phyloP scores from a whole-genome alignment of 1,284 basidiomycete genomes.

The Nidula niveotomentosa region DNA sequence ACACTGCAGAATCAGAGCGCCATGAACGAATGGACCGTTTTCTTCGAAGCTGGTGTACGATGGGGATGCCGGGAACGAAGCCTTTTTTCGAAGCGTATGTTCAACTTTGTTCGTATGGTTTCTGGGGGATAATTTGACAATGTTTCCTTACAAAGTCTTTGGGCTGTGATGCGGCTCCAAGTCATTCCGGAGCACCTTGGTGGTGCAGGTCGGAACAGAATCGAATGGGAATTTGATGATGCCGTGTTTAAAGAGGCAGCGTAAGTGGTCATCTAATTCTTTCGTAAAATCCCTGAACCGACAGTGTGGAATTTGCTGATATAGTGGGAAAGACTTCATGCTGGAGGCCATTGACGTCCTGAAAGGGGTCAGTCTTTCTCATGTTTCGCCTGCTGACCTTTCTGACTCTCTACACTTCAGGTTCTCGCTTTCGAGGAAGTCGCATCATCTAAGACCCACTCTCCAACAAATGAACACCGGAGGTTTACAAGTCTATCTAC shows the following conservation, averaged over 20 bases:
- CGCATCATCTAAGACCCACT: constrained; percentile 40
- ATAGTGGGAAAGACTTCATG: constrained; percentile 83
- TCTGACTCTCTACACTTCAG: constrained; percentile 27
- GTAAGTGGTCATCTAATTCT: constrained; percentile 43
- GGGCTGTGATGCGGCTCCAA: constrained; percentile 74
- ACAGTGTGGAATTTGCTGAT: constrained; percentile 6
- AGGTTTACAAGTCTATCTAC: constrained; percentile 36
- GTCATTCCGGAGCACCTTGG: constrained; percentile 70
- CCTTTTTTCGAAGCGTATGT: constrained; percentile 72
- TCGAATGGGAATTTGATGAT: constrained; percentile 82
- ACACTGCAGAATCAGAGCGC: constrained; percentile 44
- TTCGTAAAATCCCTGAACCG: background rate
- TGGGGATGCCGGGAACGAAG: constrained; percentile 78
- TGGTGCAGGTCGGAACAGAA: constrained; percentile 63
- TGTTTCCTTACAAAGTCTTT: constrained; percentile 36
- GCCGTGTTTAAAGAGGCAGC: constrained; percentile 83
- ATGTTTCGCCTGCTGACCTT: constrained; percentile 8
- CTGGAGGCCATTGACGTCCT: constrained; percentile 77
- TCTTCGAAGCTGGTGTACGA: constrained; percentile 72
- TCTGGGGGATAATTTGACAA: constrained; percentile 1
- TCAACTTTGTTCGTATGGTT: constrained; percentile 2
- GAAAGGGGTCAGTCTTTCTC: constrained; percentile 66
- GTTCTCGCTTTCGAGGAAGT: constrained; percentile 69
- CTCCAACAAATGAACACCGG: constrained; percentile 28
- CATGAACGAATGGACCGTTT: constrained; percentile 71